Conservation (phyloP, 257 asterid species). For the Euphrasia confusa region DNA sequence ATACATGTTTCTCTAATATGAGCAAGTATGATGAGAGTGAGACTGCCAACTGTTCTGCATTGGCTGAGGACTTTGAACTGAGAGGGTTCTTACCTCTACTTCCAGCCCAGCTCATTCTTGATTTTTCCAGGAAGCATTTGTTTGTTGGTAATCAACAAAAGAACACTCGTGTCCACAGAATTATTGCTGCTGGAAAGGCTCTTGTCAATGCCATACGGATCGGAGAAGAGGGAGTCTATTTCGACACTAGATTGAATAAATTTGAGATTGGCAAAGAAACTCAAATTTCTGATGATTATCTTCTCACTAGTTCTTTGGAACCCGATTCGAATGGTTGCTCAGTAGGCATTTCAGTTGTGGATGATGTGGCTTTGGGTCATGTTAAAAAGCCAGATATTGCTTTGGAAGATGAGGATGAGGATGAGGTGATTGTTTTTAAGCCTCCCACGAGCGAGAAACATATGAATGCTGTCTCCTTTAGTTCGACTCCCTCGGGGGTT, state of each 20-base stretch:
- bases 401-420: slow-evolving; percentile 58
- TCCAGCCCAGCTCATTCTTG: slow-evolving; percentile 73
- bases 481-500: slow-evolving; percentile 22
- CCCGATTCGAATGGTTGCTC: slow-evolving; percentile 24
- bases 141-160: slow-evolving; percentile 54
- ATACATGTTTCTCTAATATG: slow-evolving; percentile 64
- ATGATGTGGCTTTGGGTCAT: slow-evolving; percentile 6
- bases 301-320: slow-evolving; percentile 27
- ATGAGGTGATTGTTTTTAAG: slow-evolving; percentile 75
- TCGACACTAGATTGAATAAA: slow-evolving; percentile 49
- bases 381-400: slow-evolving; percentile 31
- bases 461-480: slow-evolving; percentile 34
- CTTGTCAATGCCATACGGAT: slow-evolving; percentile 49
- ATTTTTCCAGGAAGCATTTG: slow-evolving; percentile 63
- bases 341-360: slow-evolving; percentile 26
- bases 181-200: slow-evolving; percentile 87
- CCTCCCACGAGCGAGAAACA: slow-evolving; percentile 57
- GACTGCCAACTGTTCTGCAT: slow-evolving; percentile 60
- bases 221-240: slow-evolving; percentile 58
- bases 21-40: slow-evolving; percentile 66
- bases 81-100: slow-evolving; percentile 77
- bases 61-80: slow-evolving; percentile 75
- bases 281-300: slow-evolving; percentile 45
- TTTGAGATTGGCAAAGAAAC: slow-evolving; percentile 58
- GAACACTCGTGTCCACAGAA: slow-evolving; percentile 58